A percentile compares a stretch with the other conserved stretches of the same genome.
These are phyloP conservation scores for Claviceps maximensis DNA, from an alignment of 2,329 filamentous ascomycete genomes.

Conservation along the genomic window DNA sequence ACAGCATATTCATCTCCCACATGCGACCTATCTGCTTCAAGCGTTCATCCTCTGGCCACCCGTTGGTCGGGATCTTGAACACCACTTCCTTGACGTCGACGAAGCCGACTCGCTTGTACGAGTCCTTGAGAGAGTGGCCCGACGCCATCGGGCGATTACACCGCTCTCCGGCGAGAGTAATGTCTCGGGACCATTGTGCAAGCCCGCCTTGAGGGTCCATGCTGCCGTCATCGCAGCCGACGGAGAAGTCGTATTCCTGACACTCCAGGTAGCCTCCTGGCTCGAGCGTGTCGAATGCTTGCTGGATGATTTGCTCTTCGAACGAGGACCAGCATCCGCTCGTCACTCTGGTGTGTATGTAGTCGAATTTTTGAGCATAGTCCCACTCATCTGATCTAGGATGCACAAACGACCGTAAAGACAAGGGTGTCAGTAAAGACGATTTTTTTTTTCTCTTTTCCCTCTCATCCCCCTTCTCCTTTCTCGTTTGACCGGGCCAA, in stretches of 20 bases:
- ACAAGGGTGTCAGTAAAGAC: not conserved
- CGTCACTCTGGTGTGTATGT: slow-evolving; percentile 38
- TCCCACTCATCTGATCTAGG: slow-evolving; percentile 34
- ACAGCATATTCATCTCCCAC: slow-evolving; percentile 30
- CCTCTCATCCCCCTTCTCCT: too few species aligned
- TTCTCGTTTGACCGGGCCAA: not conserved
- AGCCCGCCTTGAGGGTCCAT: slow-evolving; percentile 25
- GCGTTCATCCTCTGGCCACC: slow-evolving; percentile 35
- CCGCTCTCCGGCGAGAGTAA: slow-evolving; percentile 23
- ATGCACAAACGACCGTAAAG: not conserved
- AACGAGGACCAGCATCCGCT: slow-evolving; percentile 37
- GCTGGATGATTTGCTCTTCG: slow-evolving; percentile 34
- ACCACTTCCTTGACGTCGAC: slow-evolving; percentile 38
- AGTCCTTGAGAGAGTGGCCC: slow-evolving; percentile 20
- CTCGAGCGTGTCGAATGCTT: slow-evolving; percentile 33
- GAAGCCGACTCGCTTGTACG: slow-evolving; percentile 37
- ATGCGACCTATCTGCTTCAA: slow-evolving; percentile 30
- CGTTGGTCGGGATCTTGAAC: slow-evolving; percentile 41
- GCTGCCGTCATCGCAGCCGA: slow-evolving; percentile 32
- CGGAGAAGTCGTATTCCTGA: slow-evolving; percentile 30
- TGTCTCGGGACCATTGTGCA: slow-evolving; percentile 26
- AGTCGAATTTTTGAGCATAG: slow-evolving; percentile 41
- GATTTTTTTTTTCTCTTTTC: not conserved
- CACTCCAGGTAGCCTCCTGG: slow-evolving; percentile 44
- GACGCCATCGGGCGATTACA: slow-evolving; percentile 26